Evolutionary conservation across 495 filamentous ascomycete species (phyloP).

Genomic region (Gamarada debralockiae): DNA sequence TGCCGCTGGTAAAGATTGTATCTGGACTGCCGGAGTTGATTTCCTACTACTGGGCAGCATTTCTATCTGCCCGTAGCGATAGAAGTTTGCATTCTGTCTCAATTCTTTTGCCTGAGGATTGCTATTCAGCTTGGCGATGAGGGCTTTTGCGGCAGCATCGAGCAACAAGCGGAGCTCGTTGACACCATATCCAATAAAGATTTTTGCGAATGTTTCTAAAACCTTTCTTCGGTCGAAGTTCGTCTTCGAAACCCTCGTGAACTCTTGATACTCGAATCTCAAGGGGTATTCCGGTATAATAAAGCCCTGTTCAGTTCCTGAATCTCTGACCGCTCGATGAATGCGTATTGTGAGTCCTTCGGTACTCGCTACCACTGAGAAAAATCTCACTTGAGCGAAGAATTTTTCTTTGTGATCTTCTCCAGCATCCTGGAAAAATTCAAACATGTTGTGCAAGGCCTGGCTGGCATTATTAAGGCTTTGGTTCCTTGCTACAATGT

Average conservation of each 20-base stretch:
- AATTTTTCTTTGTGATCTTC: neutral
- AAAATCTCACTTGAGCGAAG: neutral
- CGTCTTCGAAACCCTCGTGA: neutral
- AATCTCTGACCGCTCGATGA: neutral
- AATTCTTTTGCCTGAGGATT: neutral
- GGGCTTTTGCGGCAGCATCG: neutral
- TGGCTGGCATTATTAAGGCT: neutral
- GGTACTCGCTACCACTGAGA: neutral
- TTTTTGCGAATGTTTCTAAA: neutral
- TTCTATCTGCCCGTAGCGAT: neutral
- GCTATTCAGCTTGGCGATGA: neutral
- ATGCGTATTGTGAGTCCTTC: neutral
- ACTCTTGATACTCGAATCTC: neutral
- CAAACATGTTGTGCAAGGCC: neutral
- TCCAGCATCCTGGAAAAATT: neutral
- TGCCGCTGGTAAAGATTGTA: too few species aligned
- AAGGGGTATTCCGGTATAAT: neutral
- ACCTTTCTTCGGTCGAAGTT: neutral
- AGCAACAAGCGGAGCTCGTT: neutral
- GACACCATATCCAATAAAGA: neutral
- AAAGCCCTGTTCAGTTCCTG: neutral
- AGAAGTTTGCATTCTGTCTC: neutral
- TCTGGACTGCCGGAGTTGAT: neutral
- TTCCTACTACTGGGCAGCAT: neutral
- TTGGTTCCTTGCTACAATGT: neutral